Conservation (phyloP, 2,329 filamentous ascomycete species). For the Aureobasidium sp. region DNA sequence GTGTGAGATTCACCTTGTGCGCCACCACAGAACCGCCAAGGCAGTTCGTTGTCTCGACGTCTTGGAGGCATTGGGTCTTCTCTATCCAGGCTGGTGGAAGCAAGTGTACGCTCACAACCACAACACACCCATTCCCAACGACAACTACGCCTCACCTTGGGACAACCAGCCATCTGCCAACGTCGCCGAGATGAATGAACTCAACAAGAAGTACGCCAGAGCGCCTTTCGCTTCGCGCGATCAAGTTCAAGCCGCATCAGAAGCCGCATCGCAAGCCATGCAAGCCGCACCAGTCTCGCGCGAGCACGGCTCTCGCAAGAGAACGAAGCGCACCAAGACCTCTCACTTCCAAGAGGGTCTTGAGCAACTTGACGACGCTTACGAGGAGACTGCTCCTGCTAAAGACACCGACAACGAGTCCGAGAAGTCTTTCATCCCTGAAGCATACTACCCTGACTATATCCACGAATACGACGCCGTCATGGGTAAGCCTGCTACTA, state of each 20-base stretch:
- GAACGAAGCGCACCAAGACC: background rate
- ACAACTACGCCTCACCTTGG: background rate
- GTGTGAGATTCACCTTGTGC: background rate
- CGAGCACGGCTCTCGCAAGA: background rate
- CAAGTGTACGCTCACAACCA: background rate
- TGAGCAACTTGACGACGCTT: background rate
- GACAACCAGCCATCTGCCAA: background rate
- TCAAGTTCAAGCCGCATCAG: background rate
- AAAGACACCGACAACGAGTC: background rate
- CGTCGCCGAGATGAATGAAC: background rate
- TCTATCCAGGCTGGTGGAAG: conserved; percentile 6
- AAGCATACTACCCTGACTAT: background rate
- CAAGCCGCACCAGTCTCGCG: background rate
- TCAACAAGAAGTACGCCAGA: background rate
- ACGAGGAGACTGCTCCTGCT: background rate
- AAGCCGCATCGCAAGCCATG: background rate
- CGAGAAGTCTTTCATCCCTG: background rate
- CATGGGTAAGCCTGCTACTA: background rate
- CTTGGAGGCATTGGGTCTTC: background rate
- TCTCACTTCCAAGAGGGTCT: background rate
- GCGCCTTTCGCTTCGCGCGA: background rate
- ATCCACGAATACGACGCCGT: background rate
- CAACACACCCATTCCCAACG: background rate
- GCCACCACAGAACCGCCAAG: background rate
- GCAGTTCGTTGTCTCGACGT: background rate